Evolutionary conservation across 805 yeast genomes (phyloP).

Genomic region (Suhomyces emberorum): DNA sequence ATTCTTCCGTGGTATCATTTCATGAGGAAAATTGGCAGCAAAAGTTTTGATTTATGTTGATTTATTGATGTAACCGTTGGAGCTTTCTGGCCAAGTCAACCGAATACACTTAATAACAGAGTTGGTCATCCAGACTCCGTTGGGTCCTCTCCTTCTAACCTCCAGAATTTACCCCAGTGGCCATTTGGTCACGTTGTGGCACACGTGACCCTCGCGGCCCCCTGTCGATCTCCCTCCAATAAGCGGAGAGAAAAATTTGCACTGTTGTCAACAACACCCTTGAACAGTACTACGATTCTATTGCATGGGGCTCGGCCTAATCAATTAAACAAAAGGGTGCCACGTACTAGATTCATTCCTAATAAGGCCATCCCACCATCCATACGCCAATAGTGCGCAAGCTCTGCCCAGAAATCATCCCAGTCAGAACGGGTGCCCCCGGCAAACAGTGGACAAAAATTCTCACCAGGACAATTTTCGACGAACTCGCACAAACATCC

Average conservation of each 20-base stretch:
- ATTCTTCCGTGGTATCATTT: no score
- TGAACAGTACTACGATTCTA: background rate
- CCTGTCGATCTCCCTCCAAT: constrained; percentile 2
- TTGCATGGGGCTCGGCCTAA: constrained; percentile 9
- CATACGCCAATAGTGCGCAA: constrained; percentile 6
- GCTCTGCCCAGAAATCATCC: constrained; percentile 1
- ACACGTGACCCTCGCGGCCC: background rate
- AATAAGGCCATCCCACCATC: constrained; percentile 2
- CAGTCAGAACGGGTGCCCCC: background rate
- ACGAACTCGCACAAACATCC: constrained; percentile 18
- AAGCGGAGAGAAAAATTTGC: constrained; percentile 6
- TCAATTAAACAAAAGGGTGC: constrained; percentile 11
- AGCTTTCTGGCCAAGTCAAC: no score
- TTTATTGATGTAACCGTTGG: no score
- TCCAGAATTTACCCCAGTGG: no score
- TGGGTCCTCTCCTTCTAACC: no score
- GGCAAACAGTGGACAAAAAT: constrained; percentile 16
- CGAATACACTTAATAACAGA: no score
- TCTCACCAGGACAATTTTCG: constrained; percentile 9
- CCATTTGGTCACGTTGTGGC: no score
- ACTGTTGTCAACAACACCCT: constrained; percentile 7
- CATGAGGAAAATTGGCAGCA: no score
- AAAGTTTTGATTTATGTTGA: no score
- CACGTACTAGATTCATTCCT: background rate
- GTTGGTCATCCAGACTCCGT: no score